phyloP scores from a whole-genome alignment of 176 grass and related monocot species.

The Tillandsia leiboldiana region DNA sequence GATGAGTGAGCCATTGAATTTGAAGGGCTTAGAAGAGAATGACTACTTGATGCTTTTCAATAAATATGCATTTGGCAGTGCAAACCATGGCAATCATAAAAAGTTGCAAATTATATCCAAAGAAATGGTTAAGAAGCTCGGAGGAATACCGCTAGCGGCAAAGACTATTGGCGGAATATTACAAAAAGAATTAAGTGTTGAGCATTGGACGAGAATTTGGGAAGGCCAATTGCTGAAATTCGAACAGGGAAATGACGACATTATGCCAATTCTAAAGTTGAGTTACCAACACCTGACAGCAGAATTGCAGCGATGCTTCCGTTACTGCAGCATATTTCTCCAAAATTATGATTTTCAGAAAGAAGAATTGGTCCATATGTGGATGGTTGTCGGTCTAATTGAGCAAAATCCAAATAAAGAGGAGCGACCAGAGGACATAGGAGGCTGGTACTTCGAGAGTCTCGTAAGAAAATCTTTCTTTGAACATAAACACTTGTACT shows the following conservation, averaged over 20 bases:
- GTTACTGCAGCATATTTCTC: slow-evolving; percentile 21
- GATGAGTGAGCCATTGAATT: neutral
- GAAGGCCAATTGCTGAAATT: slow-evolving; percentile 6
- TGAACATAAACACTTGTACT: neutral
- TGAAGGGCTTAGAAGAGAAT: slow-evolving; percentile 12
- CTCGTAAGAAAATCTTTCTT: slow-evolving; percentile 18
- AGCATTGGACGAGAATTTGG: slow-evolving; percentile 12
- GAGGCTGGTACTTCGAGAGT: slow-evolving; percentile 7
- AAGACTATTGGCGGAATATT: slow-evolving; percentile 19
- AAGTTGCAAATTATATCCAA: slow-evolving; percentile 8
- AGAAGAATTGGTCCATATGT: slow-evolving; percentile 19
- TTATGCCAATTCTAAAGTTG: slow-evolving; percentile 21
- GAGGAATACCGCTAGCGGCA: slow-evolving; percentile 18
- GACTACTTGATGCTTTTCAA: slow-evolving; percentile 18
- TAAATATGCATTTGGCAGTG: slow-evolving; percentile 15
- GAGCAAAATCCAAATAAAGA: neutral
- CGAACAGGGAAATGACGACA: neutral
- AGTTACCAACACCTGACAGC: slow-evolving; percentile 14
- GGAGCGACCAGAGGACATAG: slow-evolving; percentile 9
- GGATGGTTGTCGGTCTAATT: slow-evolving; percentile 11
- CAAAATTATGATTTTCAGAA: neutral
- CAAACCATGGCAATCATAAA: neutral
- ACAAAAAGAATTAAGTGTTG: neutral
- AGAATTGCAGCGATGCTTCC: slow-evolving; percentile 15
- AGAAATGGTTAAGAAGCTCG: slow-evolving; percentile 14